Conservation (phyloP, 192 early-diverging fungal genomes). For the Allomyces macrogynus region DNA sequence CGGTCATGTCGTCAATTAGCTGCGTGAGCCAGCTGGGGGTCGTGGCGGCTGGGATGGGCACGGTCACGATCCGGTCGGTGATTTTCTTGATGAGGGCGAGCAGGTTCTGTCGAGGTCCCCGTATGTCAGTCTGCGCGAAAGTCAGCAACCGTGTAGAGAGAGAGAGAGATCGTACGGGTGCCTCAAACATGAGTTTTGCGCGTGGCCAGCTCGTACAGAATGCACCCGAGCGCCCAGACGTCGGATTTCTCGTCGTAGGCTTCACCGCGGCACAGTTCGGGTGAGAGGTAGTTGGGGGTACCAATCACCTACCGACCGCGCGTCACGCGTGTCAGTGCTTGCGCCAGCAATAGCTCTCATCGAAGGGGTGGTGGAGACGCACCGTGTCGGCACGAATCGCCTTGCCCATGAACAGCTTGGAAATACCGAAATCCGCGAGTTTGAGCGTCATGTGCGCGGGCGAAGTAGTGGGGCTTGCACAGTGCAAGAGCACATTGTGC, state of each 20-base stretch:
- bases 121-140: too few species aligned
- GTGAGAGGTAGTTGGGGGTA: constrained; percentile 2
- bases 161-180: constrained; percentile 1
- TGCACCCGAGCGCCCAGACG: constrained; percentile 2
- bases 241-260: constrained; percentile 4
- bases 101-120: background rate
- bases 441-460: background rate
- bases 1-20: background rate
- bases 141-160: too few species aligned
- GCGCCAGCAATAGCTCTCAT: too few species aligned
- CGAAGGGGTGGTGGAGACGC: too few species aligned
- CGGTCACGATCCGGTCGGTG: background rate
- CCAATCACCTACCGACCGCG: constrained; percentile 2
- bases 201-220: constrained; percentile 1
- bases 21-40: background rate
- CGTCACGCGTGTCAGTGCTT: too few species aligned
- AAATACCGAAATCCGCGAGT: background rate
- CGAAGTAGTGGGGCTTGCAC: background rate
- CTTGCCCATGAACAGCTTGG: background rate
- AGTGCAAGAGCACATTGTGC: constrained; percentile 1
- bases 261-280: constrained; percentile 2
- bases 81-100: background rate
- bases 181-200: constrained; percentile 3
- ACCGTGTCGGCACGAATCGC: background rate
- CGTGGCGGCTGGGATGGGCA: background rate